Percentiles rank a stretch among this genome's conserved stretches.
These are phyloP conservation scores for Populus hybrid DNA, from an alignment of 441 rosid genomes.

Conservation along the genomic window DNA sequence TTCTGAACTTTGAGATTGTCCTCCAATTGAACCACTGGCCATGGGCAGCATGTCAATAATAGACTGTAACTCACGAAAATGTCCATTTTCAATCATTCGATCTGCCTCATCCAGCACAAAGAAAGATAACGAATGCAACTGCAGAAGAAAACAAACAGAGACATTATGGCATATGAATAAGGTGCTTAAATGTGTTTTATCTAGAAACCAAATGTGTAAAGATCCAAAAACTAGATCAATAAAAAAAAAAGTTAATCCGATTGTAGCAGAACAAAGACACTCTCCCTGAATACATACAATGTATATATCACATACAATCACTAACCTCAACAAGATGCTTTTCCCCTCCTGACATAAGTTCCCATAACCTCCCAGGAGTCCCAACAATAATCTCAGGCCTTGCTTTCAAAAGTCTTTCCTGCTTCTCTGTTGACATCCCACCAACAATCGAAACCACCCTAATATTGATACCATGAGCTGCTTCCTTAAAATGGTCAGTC, in stretches of 20 bases:
- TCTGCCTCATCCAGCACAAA: slow-evolving; percentile 99
- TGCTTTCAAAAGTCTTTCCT: slow-evolving; percentile 76
- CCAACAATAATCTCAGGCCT: slow-evolving; percentile 93
- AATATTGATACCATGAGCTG: slow-evolving; percentile 54
- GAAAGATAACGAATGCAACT: slow-evolving; percentile 91
- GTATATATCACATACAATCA: slow-evolving; percentile 7
- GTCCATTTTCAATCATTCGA: slow-evolving; percentile 95
- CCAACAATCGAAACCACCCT: slow-evolving; percentile 92
- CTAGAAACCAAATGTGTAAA: too few species aligned
- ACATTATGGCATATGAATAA: neutral
- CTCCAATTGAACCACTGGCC: slow-evolving; percentile 41
- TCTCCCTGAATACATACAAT: neutral
- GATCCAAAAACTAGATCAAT: too few species aligned
- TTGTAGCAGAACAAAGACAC: too few species aligned
- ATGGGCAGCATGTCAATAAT: slow-evolving; percentile 90
- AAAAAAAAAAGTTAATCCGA: too few species aligned
- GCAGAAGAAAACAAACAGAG: slow-evolving; percentile 26
- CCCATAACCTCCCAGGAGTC: slow-evolving; percentile 98
- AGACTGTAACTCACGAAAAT: slow-evolving; percentile 92
- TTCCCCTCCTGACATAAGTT: slow-evolving; percentile 94
- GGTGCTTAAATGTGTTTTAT: too few species aligned
- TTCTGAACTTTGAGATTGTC: slow-evolving; percentile 41
- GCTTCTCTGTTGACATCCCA: slow-evolving; percentile 92
- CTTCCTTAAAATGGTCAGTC: slow-evolving; percentile 77
- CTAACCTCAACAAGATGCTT: slow-evolving; percentile 87